Evolutionary conservation across 1,139 yeast genomes (phyloP).

Genomic region (Kodamaea fungicola): DNA sequence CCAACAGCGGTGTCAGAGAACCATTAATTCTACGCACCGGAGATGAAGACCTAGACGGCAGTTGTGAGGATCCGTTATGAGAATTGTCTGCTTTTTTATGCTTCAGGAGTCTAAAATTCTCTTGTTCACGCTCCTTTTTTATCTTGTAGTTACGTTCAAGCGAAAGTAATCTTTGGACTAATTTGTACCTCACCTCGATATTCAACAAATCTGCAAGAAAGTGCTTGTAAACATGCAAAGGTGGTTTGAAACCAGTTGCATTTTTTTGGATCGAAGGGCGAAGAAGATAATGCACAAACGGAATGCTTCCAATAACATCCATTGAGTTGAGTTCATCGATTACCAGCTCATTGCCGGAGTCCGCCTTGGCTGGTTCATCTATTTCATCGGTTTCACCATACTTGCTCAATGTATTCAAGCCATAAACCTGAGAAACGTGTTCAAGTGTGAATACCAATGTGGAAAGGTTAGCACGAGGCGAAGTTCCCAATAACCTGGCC

Average conservation of each 20-base stretch:
- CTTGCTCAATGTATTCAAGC: slow-evolving; percentile 21
- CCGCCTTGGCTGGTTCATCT: slow-evolving; percentile 21
- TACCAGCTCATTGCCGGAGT: slow-evolving; percentile 7
- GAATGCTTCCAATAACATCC: slow-evolving; percentile 38
- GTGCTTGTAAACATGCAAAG: slow-evolving; percentile 24
- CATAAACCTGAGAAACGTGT: slow-evolving; percentile 29
- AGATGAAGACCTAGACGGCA: slow-evolving; percentile 3
- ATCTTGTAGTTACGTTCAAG: slow-evolving; percentile 28
- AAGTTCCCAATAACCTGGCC: slow-evolving; percentile 26
- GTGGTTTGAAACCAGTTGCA: slow-evolving; percentile 43
- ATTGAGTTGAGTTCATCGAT: slow-evolving; percentile 30
- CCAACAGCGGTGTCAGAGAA: slow-evolving; percentile 4
- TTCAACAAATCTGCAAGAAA: slow-evolving; percentile 30
- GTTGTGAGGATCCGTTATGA: slow-evolving; percentile 3
- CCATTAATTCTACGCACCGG: slow-evolving; percentile 6
- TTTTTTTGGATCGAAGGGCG: slow-evolving; percentile 40
- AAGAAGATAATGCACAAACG: slow-evolving; percentile 40
- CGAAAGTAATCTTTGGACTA: slow-evolving; percentile 25
- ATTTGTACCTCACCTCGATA: slow-evolving; percentile 21
- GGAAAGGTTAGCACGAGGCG: slow-evolving; percentile 43
- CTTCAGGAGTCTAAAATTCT: slow-evolving; percentile 25
- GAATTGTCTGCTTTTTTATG: slow-evolving; percentile 14
- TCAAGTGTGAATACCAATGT: slow-evolving; percentile 37
- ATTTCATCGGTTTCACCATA: slow-evolving; percentile 31
- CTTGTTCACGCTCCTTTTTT: slow-evolving; percentile 26